phyloP scores from a whole-genome alignment of 1,284 basidiomycete species.

The Ceratobasidium sp. region DNA sequence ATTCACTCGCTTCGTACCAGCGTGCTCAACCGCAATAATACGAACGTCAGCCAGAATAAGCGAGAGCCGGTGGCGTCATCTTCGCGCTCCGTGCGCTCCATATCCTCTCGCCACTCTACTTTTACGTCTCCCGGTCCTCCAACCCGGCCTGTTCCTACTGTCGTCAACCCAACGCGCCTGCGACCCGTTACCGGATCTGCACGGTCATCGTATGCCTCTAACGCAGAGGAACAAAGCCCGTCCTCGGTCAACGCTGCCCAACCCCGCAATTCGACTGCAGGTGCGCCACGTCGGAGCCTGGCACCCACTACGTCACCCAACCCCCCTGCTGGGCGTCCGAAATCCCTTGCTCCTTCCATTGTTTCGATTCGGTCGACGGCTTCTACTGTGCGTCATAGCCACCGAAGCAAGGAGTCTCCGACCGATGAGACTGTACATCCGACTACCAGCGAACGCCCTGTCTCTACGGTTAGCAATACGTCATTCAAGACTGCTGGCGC shows the following conservation, averaged over 20 bases:
- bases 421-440: conserved; percentile 18
- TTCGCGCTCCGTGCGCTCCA: conserved; percentile 49
- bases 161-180: conserved; percentile 45
- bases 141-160: conserved; percentile 20
- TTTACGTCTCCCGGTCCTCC: conserved; percentile 42
- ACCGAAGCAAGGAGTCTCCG: conserved; percentile 37
- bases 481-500: conserved; percentile 67
- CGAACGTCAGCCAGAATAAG: conserved; percentile 50
- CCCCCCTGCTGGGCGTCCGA: conserved; percentile 52
- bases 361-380: conserved; percentile 56
- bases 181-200: conserved; percentile 38
- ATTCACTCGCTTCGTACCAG: conserved; percentile 68
- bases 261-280: conserved; percentile 41
- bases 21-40: conserved; percentile 62
- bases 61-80: conserved; percentile 39
- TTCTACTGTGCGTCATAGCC: conserved; percentile 57
- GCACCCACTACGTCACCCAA: conserved; percentile 46
- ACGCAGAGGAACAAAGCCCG: conserved; percentile 11
- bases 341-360: conserved; percentile 57
- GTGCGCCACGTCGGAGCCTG: conserved; percentile 24
- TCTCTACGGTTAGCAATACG: conserved; percentile 39
- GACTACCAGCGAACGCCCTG: conserved; percentile 3
- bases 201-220: conserved; percentile 49
- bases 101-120: conserved; percentile 39
- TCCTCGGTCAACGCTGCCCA: conserved; percentile 22